Evolutionary conservation across 768 basidiomycete genomes (phyloP).

Genomic region (Lactifluus subvellereus): DNA sequence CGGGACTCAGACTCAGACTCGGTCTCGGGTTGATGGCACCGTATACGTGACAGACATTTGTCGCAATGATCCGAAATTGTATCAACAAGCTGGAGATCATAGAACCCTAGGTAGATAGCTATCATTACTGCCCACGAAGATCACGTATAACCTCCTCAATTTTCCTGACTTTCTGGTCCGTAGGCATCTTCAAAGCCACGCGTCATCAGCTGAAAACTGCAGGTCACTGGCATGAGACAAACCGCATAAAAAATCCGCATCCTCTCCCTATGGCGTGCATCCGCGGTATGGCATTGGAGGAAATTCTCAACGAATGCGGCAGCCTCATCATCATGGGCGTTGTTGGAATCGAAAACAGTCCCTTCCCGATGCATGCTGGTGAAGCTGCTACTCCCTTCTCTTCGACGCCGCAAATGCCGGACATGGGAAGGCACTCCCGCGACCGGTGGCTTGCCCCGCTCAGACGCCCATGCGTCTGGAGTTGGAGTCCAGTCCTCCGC

Average conservation of each 20-base stretch:
- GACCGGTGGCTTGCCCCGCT: slow-evolving; percentile 8
- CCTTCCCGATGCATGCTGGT: slow-evolving; percentile 19
- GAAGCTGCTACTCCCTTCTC: slow-evolving; percentile 14
- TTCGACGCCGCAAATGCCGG: background rate
- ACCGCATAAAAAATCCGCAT: slow-evolving; percentile 53
- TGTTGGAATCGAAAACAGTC: background rate
- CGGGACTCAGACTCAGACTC: background rate
- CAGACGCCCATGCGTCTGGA: slow-evolving; percentile 14
- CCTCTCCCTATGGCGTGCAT: slow-evolving; percentile 35
- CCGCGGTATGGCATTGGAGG: slow-evolving; percentile 37
- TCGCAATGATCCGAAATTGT: slow-evolving; percentile 1
- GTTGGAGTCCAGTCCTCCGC: slow-evolving; percentile 20
- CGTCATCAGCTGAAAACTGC: background rate
- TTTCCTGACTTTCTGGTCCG: slow-evolving; percentile 46
- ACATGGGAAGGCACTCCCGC: background rate
- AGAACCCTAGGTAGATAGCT: background rate
- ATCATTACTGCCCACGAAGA: slow-evolving; percentile 28
- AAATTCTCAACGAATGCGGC: slow-evolving; percentile 43
- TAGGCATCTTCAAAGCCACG: slow-evolving; percentile 40
- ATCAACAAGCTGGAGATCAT: background rate
- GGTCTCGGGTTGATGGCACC: too few species aligned
- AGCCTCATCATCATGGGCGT: background rate
- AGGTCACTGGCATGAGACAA: slow-evolving; percentile 20
- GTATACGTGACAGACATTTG: background rate
- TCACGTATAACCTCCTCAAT: slow-evolving; percentile 45